A percentile compares a stretch with the other conserved stretches of the same genome.
These are phyloP conservation scores for Rheum nobile DNA, from an alignment of 148 eudicot species.

Conservation along the genomic window DNA sequence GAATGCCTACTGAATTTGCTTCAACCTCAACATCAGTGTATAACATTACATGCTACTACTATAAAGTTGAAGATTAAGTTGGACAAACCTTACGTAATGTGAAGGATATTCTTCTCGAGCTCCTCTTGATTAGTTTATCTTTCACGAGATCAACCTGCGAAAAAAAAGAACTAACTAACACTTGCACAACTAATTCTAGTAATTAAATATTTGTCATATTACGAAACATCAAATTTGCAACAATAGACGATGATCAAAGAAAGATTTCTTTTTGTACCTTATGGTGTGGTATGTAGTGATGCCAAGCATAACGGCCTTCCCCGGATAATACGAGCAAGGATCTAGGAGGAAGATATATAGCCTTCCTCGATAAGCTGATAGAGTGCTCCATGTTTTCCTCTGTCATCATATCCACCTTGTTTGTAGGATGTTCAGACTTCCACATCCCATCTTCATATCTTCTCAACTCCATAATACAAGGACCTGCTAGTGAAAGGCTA, in stretches of 20 bases:
- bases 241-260: neutral
- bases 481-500: constrained; percentile 93
- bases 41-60: neutral
- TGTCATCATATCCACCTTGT: constrained; percentile 20
- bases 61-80: neutral
- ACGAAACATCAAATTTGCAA: neutral
- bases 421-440: constrained; percentile 24
- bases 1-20: no score
- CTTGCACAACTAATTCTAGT: neutral
- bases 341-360: constrained; percentile 82
- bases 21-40: neutral
- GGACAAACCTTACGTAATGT: constrained; percentile 75
- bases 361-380: constrained; percentile 39
- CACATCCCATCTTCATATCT: constrained; percentile 44
- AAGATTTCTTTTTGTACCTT: constrained; percentile 36
- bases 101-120: constrained; percentile 79
- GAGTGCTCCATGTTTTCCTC: constrained; percentile 18
- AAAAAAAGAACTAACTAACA: neutral
- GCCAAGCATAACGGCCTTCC: constrained; percentile 97
- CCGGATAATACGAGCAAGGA: constrained; percentile 80
- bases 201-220: neutral
- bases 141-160: constrained; percentile 68
- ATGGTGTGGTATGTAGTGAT: constrained; percentile 97
- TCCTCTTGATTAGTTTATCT: constrained; percentile 48
- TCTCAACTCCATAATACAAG: constrained; percentile 97